Evolutionary conservation across 2,329 filamentous ascomycete genomes (phyloP).

Genomic region (Ophiognomonia clavigignenti-juglandacearum): DNA sequence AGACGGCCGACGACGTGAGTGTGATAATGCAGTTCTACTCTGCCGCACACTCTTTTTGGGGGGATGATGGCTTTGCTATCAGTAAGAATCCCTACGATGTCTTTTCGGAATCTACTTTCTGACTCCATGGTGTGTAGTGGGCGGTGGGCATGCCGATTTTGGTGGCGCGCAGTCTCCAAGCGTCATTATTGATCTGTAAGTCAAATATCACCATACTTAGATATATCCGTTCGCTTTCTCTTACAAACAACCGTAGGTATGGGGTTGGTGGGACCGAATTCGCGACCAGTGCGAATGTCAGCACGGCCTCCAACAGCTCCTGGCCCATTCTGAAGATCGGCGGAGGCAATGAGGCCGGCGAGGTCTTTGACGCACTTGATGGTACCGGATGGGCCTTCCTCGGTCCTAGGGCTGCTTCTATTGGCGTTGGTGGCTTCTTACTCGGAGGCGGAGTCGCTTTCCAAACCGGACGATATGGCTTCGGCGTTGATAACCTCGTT

Average conservation of each 20-base stretch:
- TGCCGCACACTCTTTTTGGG: conserved; percentile 7
- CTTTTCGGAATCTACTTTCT: not conserved
- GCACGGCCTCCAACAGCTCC: conserved; percentile 1
- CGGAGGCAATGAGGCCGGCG: conserved; percentile 7
- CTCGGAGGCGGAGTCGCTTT: conserved; percentile 11
- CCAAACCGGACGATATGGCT: conserved; percentile 6
- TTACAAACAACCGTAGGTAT: not conserved
- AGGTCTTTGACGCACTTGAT: conserved; percentile 6
- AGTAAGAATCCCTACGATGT: not conserved
- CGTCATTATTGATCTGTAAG: conserved; percentile 10
- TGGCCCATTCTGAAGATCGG: conserved; percentile 13
- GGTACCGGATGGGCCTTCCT: conserved; percentile 11
- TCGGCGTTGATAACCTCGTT: conserved; percentile 7
- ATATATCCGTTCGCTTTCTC: not conserved
- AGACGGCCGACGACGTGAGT: conserved; percentile 5
- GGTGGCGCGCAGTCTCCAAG: conserved; percentile 11
- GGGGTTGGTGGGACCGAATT: conserved; percentile 5
- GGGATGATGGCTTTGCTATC: conserved; percentile 9
- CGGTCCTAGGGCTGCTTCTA: conserved; percentile 8
- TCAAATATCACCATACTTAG: not conserved
- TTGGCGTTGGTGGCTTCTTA: conserved; percentile 9
- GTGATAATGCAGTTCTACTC: conserved; percentile 14
- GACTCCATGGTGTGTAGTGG: not conserved
- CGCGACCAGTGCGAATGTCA: conserved; percentile 1
- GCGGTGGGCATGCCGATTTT: conserved; percentile 10